Percentiles rank a stretch among this genome's conserved stretches.
Evolutionary conservation across 2,329 filamentous ascomycete species (phyloP).

Genomic region (Trichothecium roseum): DNA sequence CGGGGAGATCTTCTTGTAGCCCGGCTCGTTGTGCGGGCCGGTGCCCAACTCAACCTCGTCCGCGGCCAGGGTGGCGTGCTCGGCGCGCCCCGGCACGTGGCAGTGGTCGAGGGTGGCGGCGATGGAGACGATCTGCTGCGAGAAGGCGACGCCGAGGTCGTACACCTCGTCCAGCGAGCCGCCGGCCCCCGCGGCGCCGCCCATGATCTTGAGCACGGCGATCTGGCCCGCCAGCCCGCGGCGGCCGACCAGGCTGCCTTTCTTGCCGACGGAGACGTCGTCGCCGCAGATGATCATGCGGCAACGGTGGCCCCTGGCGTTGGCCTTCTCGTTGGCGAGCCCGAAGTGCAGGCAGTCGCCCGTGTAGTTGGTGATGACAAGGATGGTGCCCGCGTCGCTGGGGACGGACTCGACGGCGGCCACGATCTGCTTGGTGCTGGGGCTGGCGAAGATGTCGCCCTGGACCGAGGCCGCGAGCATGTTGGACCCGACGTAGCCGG

Average conservation of each 20-base stretch:
- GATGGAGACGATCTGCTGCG: constrained; percentile 43
- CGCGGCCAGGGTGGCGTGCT: constrained; percentile 11
- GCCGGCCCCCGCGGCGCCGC: constrained; percentile 36
- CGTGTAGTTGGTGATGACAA: constrained; percentile 56
- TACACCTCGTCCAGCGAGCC: constrained; percentile 39
- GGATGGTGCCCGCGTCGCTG: constrained; percentile 43
- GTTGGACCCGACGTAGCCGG: constrained; percentile 52
- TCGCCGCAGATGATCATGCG: constrained; percentile 52
- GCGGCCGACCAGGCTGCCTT: constrained; percentile 47
- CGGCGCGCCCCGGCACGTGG: constrained; percentile 43
- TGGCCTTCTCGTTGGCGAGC: constrained; percentile 46
- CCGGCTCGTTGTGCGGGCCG: constrained; percentile 58
- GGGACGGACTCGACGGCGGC: constrained; percentile 45
- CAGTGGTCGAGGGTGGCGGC: constrained; percentile 51
- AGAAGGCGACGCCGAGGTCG: constrained; percentile 37
- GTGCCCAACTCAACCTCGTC: constrained; percentile 52
- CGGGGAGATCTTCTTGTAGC: constrained; percentile 38
- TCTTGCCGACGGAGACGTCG: constrained; percentile 52
- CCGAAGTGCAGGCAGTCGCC: constrained; percentile 55
- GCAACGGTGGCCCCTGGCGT: constrained; percentile 41
- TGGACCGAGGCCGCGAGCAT: constrained; percentile 50
- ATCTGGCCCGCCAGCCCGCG: constrained; percentile 53
- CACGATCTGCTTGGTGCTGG: constrained; percentile 52
- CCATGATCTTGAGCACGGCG: constrained; percentile 46
- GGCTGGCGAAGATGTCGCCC: constrained; percentile 54